Evolutionary conservation across 306 rosid species (phyloP).

Genomic region (Cucurbita moschata): DNA sequence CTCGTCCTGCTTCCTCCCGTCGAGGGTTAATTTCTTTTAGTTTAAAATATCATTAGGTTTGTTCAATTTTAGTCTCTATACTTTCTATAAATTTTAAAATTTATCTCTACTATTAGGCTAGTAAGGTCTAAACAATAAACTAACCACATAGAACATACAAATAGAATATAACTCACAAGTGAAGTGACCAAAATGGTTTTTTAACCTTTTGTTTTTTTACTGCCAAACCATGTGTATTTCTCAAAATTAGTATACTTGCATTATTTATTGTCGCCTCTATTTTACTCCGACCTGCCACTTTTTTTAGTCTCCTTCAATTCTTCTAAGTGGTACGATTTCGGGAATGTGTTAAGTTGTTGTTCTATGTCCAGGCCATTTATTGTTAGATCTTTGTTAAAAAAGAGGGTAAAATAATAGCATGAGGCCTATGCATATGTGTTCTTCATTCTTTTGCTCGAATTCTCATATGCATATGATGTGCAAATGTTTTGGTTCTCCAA

Average conservation of each 20-base stretch:
- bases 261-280: background rate
- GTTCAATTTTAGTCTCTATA: no score
- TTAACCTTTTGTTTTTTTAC: no score
- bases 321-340: background rate
- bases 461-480: background rate
- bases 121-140: no score
- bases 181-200: no score
- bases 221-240: background rate
- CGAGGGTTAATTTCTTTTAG: background rate
- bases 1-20: background rate
- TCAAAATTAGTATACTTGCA: background rate
- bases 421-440: background rate
- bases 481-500: background rate
- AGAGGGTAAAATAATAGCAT: background rate
- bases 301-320: background rate
- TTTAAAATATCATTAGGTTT: no score
- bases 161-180: no score
- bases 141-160: no score
- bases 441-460: background rate
- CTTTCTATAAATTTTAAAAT: no score
- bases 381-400: background rate
- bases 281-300: background rate
- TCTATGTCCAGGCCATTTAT: background rate
- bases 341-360: background rate
- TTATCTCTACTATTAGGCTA: no score